Evolutionary conservation across 139 green algal genomes (phyloP), one percentile per base, ranked within the genome.

Genomic region (Tetratostichococcus sp.): DNA sequence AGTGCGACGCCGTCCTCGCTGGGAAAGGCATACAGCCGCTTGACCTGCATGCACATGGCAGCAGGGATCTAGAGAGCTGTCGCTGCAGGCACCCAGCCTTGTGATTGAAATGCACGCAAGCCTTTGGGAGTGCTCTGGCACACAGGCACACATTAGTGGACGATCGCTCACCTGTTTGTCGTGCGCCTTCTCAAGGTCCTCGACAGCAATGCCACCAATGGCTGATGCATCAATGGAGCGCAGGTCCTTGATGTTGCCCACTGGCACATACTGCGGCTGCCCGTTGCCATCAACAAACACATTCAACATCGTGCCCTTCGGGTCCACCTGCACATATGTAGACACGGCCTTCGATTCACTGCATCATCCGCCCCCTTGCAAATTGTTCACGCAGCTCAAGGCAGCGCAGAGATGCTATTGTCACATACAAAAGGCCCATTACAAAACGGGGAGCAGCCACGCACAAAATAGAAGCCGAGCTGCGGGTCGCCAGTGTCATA

Each of bases 191-290:
- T 78, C 43, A 35, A 86, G 70, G 31, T 84, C 73, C 1, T 66
- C 1, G 28, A 82, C 35, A 0, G 69, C 67, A 28, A 88, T 72
- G 21, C 83, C 83, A 31, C 80, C 83, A n/a, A 88, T 43, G 43
- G 81, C 71, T 23, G 62, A 30, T 4, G 79, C 72, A 17, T 72
- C 43, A 5, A 88, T 26, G 1, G 80, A 76, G 1, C 26, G 3
- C 62, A 88, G 65, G 65, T 88, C 83, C 0, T 11, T 30, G 3
- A 88, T 69, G 71, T 84, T 82, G 65, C 83, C 83, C n/a, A 88
- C 74, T 5, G 39, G 43, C n/a, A 80, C 65, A 25, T 30, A 35
- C 23, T 82, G 43, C n/a, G 72, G 19, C 35, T 75, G 25, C 0
- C 83, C 83, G 5, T 76, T 16, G 21, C 58, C n/a, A 35, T 85